Percentiles rank a stretch among this genome's conserved stretches.
These are phyloP conservation scores for Aechmea fasciata DNA, from an alignment of 176 grass and related monocot genomes.

Conservation along the genomic window DNA sequence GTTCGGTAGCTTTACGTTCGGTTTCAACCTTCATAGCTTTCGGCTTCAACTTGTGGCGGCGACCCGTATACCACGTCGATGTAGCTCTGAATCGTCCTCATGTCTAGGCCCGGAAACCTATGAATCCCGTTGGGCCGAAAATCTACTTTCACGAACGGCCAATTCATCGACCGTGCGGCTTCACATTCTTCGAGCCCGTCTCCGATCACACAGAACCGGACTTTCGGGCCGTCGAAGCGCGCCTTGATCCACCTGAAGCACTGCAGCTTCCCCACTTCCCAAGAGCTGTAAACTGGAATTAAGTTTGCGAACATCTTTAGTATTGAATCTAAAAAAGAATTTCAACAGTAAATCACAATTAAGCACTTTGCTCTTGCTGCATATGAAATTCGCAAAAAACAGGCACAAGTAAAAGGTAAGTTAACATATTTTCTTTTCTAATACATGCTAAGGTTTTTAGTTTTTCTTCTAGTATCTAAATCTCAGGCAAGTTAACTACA, in stretches of 20 bases:
- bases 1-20: too few relatives aligned
- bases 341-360: background rate
- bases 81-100: conserved; percentile 41
- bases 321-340: background rate
- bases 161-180: conserved; percentile 58
- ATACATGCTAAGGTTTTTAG: too few relatives aligned
- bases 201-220: conserved; percentile 72
- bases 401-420: too few relatives aligned
- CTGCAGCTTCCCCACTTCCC: conserved; percentile 85
- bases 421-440: too few relatives aligned
- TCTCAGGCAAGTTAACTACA: background rate
- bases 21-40: conserved; percentile 34
- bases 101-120: conserved; percentile 67
- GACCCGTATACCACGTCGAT: conserved; percentile 52
- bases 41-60: conserved; percentile 12
- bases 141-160: conserved; percentile 90
- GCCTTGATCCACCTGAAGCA: conserved; percentile 97
- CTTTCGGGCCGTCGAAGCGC: conserved; percentile 47
- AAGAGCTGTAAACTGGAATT: conserved; percentile 83
- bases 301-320: conserved; percentile 1
- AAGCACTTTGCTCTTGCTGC: background rate
- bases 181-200: conserved; percentile 74
- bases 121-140: conserved; percentile 40
- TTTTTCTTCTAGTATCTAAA: too few relatives aligned
- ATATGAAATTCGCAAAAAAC: background rate